Conservation (phyloP, 163 green algal species). For the Volvox carteri region DNA sequence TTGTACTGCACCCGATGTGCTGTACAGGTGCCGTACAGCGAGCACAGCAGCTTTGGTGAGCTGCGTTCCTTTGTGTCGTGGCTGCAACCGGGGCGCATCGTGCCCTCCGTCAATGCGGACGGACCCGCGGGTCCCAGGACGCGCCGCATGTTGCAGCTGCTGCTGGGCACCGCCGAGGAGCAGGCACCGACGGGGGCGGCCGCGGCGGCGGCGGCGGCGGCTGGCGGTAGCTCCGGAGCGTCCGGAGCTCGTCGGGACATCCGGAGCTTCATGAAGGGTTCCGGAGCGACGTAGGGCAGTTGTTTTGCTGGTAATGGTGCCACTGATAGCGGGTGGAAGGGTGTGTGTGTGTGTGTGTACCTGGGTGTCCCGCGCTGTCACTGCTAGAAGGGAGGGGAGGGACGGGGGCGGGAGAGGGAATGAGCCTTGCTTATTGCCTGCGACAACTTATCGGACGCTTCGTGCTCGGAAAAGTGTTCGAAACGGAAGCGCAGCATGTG, state of each 20-base stretch:
- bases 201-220: neutral
- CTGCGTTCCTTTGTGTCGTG: slow-evolving; percentile 88
- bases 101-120: slow-evolving; percentile 50
- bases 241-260: neutral
- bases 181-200: neutral
- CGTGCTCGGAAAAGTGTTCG: too few relatives aligned
- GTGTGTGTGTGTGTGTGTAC: too few relatives aligned
- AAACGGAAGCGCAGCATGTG: too few relatives aligned
- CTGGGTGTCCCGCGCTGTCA: too few relatives aligned
- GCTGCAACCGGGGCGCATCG: slow-evolving; percentile 64
- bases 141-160: slow-evolving; percentile 31
- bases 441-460: too few relatives aligned
- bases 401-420: too few relatives aligned
- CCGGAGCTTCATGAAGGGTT: slow-evolving; percentile 20
- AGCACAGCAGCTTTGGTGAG: slow-evolving; percentile 94
- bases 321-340: neutral
- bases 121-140: neutral
- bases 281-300: neutral
- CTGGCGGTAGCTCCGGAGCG: neutral
- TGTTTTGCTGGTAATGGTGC: neutral
- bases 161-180: slow-evolving; percentile 9
- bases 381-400: too few relatives aligned
- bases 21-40: slow-evolving; percentile 93
- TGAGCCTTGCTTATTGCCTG: too few relatives aligned
- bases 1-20: too few relatives aligned